Conservation (phyloP, 768 basidiomycete species). For the Mycena indigotica region DNA sequence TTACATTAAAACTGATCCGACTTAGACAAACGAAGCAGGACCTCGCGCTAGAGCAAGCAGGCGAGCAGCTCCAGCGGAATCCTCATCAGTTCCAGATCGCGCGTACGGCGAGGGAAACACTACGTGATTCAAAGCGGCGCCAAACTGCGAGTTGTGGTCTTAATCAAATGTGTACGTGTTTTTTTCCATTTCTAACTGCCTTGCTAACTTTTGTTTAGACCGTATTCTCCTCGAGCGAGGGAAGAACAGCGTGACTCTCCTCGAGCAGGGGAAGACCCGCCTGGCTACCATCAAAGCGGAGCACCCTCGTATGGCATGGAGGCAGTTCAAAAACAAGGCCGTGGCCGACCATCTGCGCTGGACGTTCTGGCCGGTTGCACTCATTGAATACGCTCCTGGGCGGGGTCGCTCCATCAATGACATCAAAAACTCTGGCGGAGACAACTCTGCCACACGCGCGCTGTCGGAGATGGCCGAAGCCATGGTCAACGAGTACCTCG, state of each 20-base stretch:
- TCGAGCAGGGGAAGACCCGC: no score
- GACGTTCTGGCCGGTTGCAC: not conserved
- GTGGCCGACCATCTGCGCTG: not conserved
- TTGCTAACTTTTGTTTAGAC: not conserved
- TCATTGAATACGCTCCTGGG: not conserved
- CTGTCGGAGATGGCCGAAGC: not conserved
- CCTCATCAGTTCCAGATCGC: not conserved
- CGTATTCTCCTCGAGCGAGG: not conserved
- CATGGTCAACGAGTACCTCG: not conserved
- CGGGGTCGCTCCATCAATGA: not conserved
- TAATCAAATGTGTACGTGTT: not conserved
- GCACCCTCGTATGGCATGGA: not conserved
- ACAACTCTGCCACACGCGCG: not conserved
- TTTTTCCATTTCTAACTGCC: not conserved
- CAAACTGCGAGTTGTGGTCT: not conserved
- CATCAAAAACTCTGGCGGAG: not conserved
- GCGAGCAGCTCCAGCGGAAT: not conserved
- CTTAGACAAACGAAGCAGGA: not conserved
- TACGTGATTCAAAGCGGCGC: conserved; percentile 20
- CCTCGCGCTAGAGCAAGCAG: not conserved
- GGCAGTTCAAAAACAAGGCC: not conserved
- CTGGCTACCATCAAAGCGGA: not conserved
- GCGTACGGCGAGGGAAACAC: conserved; percentile 18
- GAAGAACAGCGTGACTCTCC: not conserved
- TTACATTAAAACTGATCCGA: not conserved